Percentiles rank a stretch among this genome's conserved stretches.
These are phyloP conservation scores for Talaromyces verruculosus DNA, from an alignment of 2,329 filamentous ascomycete species.

Conservation along the genomic window DNA sequence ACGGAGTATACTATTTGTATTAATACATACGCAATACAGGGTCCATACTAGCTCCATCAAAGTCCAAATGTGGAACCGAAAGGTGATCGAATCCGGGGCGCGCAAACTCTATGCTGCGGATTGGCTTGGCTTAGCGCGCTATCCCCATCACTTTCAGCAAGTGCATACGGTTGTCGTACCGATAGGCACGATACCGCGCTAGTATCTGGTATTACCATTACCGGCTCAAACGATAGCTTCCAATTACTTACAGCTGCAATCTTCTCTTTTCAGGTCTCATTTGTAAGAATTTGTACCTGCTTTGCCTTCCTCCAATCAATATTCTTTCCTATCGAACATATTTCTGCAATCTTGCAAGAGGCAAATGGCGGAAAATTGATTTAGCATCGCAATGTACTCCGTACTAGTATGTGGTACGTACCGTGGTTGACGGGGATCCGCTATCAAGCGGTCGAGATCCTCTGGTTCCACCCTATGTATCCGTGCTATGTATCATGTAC, in stretches of 20 bases:
- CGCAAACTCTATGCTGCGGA: constrained; percentile 8
- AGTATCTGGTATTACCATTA: background rate
- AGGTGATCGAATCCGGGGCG: constrained; percentile 17
- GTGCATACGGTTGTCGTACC: background rate
- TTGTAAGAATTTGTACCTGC: background rate
- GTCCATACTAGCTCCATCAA: background rate
- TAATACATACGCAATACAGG: background rate
- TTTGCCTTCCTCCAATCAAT: background rate
- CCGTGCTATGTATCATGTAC: background rate
- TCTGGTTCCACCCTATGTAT: background rate
- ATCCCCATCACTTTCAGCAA: background rate
- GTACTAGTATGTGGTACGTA: background rate
- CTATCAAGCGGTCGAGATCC: constrained; percentile 1
- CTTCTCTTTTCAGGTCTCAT: background rate
- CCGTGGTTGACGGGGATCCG: background rate
- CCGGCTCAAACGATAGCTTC: background rate
- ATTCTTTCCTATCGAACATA: background rate
- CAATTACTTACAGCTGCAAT: background rate
- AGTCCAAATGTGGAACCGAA: background rate
- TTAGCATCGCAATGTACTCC: background rate
- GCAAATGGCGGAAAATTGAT: background rate
- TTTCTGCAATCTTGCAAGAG: background rate
- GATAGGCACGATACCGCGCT: background rate
- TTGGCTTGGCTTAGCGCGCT: constrained; percentile 16
- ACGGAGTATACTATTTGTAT: background rate